Evolutionary conservation across 1,284 basidiomycete genomes (phyloP).

Genomic region (Bjerkandera adusta): DNA sequence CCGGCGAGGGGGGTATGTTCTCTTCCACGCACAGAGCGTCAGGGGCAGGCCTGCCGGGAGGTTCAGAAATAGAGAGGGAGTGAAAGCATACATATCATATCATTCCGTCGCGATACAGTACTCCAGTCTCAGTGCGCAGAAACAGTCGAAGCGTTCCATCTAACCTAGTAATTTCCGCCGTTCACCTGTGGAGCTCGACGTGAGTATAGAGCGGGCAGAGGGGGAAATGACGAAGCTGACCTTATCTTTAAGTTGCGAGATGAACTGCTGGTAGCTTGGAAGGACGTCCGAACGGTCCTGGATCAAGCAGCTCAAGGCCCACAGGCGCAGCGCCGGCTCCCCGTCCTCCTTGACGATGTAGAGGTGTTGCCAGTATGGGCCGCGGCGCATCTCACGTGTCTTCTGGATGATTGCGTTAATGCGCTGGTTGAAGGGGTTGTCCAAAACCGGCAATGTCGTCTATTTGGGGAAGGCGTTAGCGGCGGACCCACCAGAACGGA

Average conservation of each 20-base stretch:
- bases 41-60: not conserved
- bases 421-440: constrained; percentile 92
- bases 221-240: constrained; percentile 36
- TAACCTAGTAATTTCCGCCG: constrained; percentile 17
- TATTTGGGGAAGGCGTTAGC: constrained; percentile 28
- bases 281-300: constrained; percentile 95
- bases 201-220: not conserved
- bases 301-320: constrained; percentile 93
- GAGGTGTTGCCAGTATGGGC: constrained; percentile 92
- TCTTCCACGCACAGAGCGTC: not conserved
- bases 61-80: not conserved
- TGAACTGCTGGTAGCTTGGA: constrained; percentile 95
- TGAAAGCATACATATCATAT: constrained; percentile 7
- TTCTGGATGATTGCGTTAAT: constrained; percentile 93
- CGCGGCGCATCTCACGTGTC: constrained; percentile 86
- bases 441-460: constrained; percentile 85
- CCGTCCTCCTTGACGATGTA: constrained; percentile 99
- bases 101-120: constrained; percentile 8
- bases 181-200: constrained; percentile 20
- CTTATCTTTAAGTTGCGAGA: constrained; percentile 77
- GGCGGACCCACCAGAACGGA: not conserved
- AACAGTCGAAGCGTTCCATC: not conserved
- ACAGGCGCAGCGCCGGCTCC: constrained; percentile 89
- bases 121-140: constrained; percentile 1
- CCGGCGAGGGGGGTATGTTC: not conserved